Base-by-base conservation (phyloP, 192 early-diverging fungal genomes). In the Entomortierella beljakovae region DNA sequence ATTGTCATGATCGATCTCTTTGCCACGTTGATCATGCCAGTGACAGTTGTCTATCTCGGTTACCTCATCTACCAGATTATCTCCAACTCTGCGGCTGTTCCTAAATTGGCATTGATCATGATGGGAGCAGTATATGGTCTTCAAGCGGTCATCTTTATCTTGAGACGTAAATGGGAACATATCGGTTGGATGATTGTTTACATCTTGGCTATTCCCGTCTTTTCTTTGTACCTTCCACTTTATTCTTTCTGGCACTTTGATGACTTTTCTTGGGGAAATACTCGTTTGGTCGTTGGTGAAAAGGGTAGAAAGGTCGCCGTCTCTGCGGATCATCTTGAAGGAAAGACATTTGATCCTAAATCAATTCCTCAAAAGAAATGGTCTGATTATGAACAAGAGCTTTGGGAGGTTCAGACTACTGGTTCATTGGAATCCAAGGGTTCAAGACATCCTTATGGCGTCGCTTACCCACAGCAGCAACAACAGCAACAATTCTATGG, bases 171-270 rank as follows among this genome's bases (percentile, higher is more conserved):
- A 82, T 95, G 92, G 92, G 91, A 95, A 80, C 93, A 94, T 60
- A 93, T 98, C 71, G 92, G 92, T 25, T 98, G 97, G 97, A 98
- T 99, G 97, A 90, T 99, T 67, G 92, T 98, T 42, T 95, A 93
- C 66, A 92, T 98, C 43, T 57, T 96, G 33, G 95, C 96, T 18
- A 93, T 97, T 63, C 96, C 96, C 15, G 84, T 97, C 22, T 98
- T 96, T 80, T 90, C 91, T 11, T 91, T 94, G 72, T 86, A 90
- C 52, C 88, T 94, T 60, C 93, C 92, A 20, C 56, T 95, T 28
- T 99, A 99, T 81, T 86, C 97, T 25, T 99, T 97, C 90, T 99
- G 98, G 98, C 95, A 97, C 86, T 96, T 98, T 82, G 98, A 99
- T 79, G 96, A 99, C 75, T 99, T 99, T 75, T 97, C 95, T n/a